These are phyloP conservation scores for Chlorella ohadii DNA, from an alignment of 139 green algal species.

Conservation along the genomic window DNA sequence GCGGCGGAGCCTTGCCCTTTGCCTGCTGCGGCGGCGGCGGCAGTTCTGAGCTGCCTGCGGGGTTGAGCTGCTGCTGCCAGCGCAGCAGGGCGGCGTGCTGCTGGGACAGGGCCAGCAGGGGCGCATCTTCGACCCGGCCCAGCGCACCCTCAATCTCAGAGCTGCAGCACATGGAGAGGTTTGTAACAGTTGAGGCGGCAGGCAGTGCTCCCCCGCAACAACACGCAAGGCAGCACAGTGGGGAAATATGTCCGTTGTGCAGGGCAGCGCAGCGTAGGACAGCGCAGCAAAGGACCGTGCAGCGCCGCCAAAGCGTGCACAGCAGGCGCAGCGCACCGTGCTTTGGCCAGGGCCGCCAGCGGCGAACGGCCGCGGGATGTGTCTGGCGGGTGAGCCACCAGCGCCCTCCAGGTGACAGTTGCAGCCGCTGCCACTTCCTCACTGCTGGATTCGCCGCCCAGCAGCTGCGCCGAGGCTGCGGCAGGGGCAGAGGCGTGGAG, in stretches of 20 bases:
- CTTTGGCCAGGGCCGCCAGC: constrained; percentile 12
- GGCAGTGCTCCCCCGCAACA: too few relatives aligned
- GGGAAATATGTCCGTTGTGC: too few relatives aligned
- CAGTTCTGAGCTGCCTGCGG: not conserved
- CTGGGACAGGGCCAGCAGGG: constrained; percentile 9
- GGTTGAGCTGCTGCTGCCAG: constrained; percentile 26
- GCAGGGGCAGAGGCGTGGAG: too few relatives aligned
- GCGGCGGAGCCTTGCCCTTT: not conserved
- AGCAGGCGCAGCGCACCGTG: not conserved
- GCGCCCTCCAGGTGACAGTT: constrained; percentile 1
- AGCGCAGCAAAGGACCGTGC: too few relatives aligned
- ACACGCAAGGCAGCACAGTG: too few relatives aligned
- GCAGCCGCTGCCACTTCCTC: constrained; percentile 37
- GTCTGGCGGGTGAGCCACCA: constrained; percentile 15
- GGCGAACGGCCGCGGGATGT: not conserved
- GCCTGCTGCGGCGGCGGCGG: not conserved
- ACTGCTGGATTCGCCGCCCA: constrained; percentile 25
- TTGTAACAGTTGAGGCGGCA: too few relatives aligned
- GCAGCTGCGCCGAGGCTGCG: constrained; percentile 27
- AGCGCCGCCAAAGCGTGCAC: too few relatives aligned
- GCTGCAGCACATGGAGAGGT: not conserved
- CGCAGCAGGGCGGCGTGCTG: constrained; percentile 10
- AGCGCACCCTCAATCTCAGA: constrained; percentile 1
- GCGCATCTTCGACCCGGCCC: not conserved
- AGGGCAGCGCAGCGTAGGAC: too few relatives aligned